Conservation (phyloP, 345 rosid species). For the Cardamine occulta region DNA sequence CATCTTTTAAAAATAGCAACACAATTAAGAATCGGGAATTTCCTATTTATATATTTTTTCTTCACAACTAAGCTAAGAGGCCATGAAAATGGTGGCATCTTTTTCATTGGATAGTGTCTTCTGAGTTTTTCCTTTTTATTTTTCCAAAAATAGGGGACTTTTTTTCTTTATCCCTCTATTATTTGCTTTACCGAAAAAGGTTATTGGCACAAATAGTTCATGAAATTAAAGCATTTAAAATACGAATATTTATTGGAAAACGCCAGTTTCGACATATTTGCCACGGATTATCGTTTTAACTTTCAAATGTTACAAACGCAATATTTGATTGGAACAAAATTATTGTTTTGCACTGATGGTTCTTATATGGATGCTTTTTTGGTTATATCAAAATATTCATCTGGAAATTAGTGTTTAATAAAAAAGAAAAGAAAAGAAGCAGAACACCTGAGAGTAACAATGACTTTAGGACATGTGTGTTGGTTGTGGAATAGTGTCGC, state of each 20-base stretch:
- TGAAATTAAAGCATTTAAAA: neutral
- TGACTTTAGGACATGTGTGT: conserved; percentile 34
- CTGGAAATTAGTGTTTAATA: neutral
- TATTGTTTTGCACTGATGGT: neutral
- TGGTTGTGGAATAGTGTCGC: conserved; percentile 34
- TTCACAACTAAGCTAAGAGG: conserved; percentile 40
- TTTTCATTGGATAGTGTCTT: conserved; percentile 37
- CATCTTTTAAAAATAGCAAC: neutral
- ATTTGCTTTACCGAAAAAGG: conserved; percentile 36
- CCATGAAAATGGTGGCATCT: conserved; percentile 35
- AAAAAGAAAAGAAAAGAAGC: neutral
- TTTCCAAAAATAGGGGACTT: conserved; percentile 31
- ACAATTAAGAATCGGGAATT: neutral
- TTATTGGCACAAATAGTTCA: conserved; percentile 27
- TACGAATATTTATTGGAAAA: neutral
- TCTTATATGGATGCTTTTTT: neutral
- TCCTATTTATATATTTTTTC: conserved; percentile 13
- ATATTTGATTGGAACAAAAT: neutral
- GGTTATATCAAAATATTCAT: no score
- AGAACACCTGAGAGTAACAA: conserved; percentile 48
- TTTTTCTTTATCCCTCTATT: conserved; percentile 25
- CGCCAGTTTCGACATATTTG: neutral
- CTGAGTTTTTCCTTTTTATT: conserved; percentile 21
- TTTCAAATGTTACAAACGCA: neutral
- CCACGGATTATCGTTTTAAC: neutral